A percentile compares a stretch with the other conserved stretches of the same genome.
phyloP scores from a whole-genome alignment of 2,329 filamentous ascomycete genomes.

The Chaetomiaceae sp. region DNA sequence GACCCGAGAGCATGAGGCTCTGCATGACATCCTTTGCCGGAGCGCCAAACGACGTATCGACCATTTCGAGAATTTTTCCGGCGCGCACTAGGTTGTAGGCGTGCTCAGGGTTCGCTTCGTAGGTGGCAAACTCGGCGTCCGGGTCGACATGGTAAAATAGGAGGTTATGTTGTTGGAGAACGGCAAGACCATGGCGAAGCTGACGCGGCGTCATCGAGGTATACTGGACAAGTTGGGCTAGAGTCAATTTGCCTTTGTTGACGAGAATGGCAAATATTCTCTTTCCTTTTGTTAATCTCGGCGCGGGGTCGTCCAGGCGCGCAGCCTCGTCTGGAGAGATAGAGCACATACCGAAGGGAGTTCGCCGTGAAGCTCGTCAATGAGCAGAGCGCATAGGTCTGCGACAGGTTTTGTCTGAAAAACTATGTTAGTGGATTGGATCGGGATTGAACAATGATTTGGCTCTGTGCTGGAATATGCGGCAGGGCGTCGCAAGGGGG shows the following conservation, averaged over 20 bases:
- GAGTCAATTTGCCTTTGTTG: slow-evolving; percentile 70
- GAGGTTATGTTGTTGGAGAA: slow-evolving; percentile 85
- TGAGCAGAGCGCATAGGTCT: slow-evolving; percentile 85
- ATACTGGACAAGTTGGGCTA: slow-evolving; percentile 64
- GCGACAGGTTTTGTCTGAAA: slow-evolving; percentile 66
- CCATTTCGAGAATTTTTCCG: slow-evolving; percentile 74
- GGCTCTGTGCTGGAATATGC: slow-evolving; percentile 1
- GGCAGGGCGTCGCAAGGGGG: neutral
- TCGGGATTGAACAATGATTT: neutral
- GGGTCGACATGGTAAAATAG: slow-evolving; percentile 66
- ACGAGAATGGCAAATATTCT: slow-evolving; percentile 79
- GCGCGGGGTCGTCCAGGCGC: neutral
- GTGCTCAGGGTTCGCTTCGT: slow-evolving; percentile 75
- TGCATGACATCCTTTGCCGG: slow-evolving; percentile 70
- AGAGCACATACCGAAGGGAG: slow-evolving; percentile 72
- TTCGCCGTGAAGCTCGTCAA: slow-evolving; percentile 86
- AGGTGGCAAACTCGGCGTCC: slow-evolving; percentile 63
- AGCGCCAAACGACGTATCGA: slow-evolving; percentile 70
- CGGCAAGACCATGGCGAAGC: slow-evolving; percentile 73
- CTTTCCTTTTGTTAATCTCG: slow-evolving; percentile 42
- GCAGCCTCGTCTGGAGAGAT: neutral
- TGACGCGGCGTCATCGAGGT: slow-evolving; percentile 71
- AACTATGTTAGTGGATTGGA: slow-evolving; percentile 25
- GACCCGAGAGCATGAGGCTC: slow-evolving; percentile 70
- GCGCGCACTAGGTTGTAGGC: slow-evolving; percentile 79